Conservation (phyloP, 164 flowering plant genomes). For the Chimonanthus salicifolius region DNA sequence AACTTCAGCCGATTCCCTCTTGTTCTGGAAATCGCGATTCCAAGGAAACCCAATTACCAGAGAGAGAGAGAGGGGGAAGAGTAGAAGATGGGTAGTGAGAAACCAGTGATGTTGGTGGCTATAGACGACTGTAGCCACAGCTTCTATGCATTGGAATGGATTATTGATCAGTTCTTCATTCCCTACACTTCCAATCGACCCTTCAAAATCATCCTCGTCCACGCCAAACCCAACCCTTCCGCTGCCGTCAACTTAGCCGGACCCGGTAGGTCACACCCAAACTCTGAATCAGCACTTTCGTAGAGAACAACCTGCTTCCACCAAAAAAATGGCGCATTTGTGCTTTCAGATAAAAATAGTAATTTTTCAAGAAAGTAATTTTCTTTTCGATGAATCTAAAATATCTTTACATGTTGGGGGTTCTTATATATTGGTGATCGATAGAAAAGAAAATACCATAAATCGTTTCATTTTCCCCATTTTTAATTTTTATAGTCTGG, state of each 20-base stretch:
- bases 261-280: constrained; percentile 37
- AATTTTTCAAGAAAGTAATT: too few relatives aligned
- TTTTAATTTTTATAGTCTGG: too few relatives aligned
- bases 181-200: constrained; percentile 31
- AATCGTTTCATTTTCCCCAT: too few relatives aligned
- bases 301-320: too few relatives aligned
- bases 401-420: too few relatives aligned
- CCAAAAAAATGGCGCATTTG: too few relatives aligned
- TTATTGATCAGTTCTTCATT: constrained; percentile 57
- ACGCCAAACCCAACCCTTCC: constrained; percentile 59
- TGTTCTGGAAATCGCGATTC: not conserved
- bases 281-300: too few relatives aligned
- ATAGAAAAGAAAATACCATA: too few relatives aligned
- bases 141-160: constrained; percentile 70
- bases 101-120: constrained; percentile 65
- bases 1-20: too few relatives aligned
- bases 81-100: constrained; percentile 22
- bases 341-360: too few relatives aligned
- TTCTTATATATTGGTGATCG: too few relatives aligned
- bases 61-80: not conserved
- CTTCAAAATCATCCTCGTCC: constrained; percentile 60
- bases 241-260: constrained; percentile 57
- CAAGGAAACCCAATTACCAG: not conserved
- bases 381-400: too few relatives aligned
- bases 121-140: constrained; percentile 75